Base-by-base conservation (phyloP, 352 stramenopile genomes). In the Blastocystis sp. region DNA sequence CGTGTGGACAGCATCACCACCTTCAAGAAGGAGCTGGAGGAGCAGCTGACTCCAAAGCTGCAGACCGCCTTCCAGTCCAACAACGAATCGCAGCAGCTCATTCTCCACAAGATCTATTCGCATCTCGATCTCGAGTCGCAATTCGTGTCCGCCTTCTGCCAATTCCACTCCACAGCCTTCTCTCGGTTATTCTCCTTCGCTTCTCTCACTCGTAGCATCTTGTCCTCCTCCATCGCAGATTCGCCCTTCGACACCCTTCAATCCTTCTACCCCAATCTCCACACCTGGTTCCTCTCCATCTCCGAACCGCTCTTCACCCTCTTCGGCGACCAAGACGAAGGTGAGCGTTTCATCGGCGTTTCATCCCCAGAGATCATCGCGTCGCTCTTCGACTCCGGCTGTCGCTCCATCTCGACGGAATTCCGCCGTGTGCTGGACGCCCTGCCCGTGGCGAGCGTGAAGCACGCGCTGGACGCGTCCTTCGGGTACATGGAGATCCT, bases 401-500 rank as follows among this genome's bases (percentile, higher is more conserved):
- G 65, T n/a, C 21, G 23, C 10, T 7, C 11, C 9, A 21, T 76
- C 43, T 76, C 65, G 23, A n/a, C 34, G 9, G 65, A 76, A 14
- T 38, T 76, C 65, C 23, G 14, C 9, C 7, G 10, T n/a, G 38
- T 14, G 43, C 43, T 76, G 43, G 14, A 9, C 14, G 4, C 23
- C 38, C 43, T 76, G 7, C 65, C 65, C 14, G 38, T 41, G 14
- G n/a, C 9, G 5, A 53, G 23, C 14, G 43, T 76, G 23, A n/a
- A 38, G 10, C 65, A n/a, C 14, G 23, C 65, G 1, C 38, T 76
- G 23, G 65, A 76, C 14, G 52, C 14, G 14, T n/a, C 65, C 0
- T 76, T 53, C 65, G 52, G 65, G 14, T 76, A 76, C 43, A 76
- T 76, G 65, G 65, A 76, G 43, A 76, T 76, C 43, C 38, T 76